Conservation (phyloP, 108 stramenopile genomes). For the Seminavis robusta region DNA sequence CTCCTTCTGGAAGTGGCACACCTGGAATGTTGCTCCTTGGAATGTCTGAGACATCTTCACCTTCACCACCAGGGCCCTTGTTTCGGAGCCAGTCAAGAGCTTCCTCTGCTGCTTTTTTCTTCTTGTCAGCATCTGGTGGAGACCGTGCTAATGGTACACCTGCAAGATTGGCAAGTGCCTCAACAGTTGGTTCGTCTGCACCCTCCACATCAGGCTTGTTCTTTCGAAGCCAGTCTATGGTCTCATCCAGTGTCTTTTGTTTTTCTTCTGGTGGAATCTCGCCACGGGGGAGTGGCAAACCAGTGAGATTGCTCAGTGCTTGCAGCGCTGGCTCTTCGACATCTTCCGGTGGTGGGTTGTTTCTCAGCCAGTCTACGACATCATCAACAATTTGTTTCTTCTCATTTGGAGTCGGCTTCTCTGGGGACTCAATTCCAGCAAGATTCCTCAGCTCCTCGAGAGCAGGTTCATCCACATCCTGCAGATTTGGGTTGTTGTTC, state of each 20-base stretch:
- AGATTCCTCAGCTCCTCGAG: conserved; percentile 3
- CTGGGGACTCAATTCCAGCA: conserved; percentile 5
- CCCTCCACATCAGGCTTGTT: conserved; percentile 2
- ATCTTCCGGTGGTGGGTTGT: conserved; percentile 10
- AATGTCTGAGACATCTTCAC: conserved; percentile 14
- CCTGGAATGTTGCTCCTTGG: neutral
- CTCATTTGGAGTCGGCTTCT: neutral
- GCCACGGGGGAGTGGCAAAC: neutral
- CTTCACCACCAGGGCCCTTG: conserved; percentile 17
- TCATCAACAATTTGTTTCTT: conserved; percentile 6
- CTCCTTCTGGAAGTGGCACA: conserved; percentile 10
- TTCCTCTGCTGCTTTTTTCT: conserved; percentile 28
- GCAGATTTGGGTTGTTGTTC: conserved; percentile 8
- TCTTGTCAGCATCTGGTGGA: neutral
- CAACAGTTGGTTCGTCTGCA: conserved; percentile 6
- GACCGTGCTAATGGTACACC: neutral
- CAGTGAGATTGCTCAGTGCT: conserved; percentile 9
- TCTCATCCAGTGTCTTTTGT: conserved; percentile 10
- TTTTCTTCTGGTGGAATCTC: neutral
- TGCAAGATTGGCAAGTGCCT: conserved; percentile 6
- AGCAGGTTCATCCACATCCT: conserved; percentile 6
- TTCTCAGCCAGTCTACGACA: conserved; percentile 25
- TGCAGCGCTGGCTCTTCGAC: conserved; percentile 13
- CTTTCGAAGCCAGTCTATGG: conserved; percentile 29
- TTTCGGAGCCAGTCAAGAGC: conserved; percentile 35